Base-by-base conservation (phyloP, 73 alveolate species). In the Paramecium caudatum region DNA sequence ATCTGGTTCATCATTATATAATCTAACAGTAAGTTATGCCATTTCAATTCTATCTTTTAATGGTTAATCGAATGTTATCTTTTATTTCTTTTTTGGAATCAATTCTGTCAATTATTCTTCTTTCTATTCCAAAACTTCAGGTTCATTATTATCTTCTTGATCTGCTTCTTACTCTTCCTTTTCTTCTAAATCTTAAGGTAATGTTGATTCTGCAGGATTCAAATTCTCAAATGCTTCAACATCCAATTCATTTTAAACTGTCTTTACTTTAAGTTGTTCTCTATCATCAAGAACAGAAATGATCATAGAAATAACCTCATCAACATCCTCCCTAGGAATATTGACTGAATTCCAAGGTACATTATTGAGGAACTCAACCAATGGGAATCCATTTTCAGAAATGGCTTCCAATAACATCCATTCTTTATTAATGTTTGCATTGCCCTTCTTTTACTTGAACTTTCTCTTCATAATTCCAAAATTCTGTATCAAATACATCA, bases 1-100 rank as follows among this genome's bases (percentile, higher is more conserved):
- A 65, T 65, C 83, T 12, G 83, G 83, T 32, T 65, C 83, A 65
- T 65, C 83, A 33, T 65, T 65, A 32, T 65, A 65, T 9, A 65
- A 17, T 12, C 34, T 65, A 10, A 43, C 49, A 12, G 83, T 65
- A 7, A 65, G 23, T 21, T 55, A 37, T 19, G 80, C 80, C 80
- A 55, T 65, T 10, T 65, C 83, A 30, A 33, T 65, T 15, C 49
- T 33, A 10, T 65, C 83, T 36, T 65, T 65, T 9, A 36, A 65
- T 65, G 83, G 83, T 15, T 33, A 65, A 65, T 65, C 83, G 30
- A 55, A 55, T 23, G 80, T 21, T 15, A 65, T 13, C 39, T 65
- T 33, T 33, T 65, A 36, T 65, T 65, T 65, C 55, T 65, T 65
- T 65, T 65, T 65, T 32, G 83, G 34, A 3, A 65, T 17, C 17